Base-by-base conservation (phyloP, 345 rosid species). In the Raphanus raphanistrum region DNA sequence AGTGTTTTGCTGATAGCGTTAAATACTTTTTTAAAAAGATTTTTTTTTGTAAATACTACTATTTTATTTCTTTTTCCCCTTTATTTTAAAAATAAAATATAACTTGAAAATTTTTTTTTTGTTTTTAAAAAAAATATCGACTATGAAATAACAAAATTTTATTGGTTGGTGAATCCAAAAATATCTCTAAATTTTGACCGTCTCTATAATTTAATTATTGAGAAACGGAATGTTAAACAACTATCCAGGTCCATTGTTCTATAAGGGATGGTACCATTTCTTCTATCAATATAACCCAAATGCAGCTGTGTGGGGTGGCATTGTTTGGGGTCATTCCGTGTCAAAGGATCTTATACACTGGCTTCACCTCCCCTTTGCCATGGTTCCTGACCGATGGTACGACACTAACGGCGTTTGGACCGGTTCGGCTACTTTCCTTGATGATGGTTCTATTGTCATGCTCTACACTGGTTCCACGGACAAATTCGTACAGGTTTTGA, bases 291-390 rank as follows among this genome's bases (percentile, higher is more conserved):
- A 88, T 87, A 91, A 91, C 70, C 98, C 98, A 60, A 74, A 87
- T 70, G 98, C 83, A 2, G 87, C 98, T 3, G 79, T 93, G 10
- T 93, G 97, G 97, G 98, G 98, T 60, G 86, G 87, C 84, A 93
- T 93, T 59, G 97, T 88, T 4, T 93, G 98, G 98, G 98, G 92
- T n/a, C 98, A 94, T 67, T 96, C 98, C 2, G 94, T 91, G 6
- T 94, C 98, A 8, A 81, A 72, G 66, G 97, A 94, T 60, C 73
- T 91, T 63, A 85, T 91, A 80, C 90, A 89, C 59, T 94, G 98
- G 98, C 88, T 85, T 71, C 87, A 91, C 84, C 92, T 94, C 48
- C 98, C 96, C 1, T 12, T 91, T 8, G 98, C 97, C 11, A 88
- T 94, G 98, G 86, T 89, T 50, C 85, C 92, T 15, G 96, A 94